Percentiles rank a stretch among this genome's conserved stretches.
Conservation (phyloP, 768 basidiomycete genomes). For the Russula earlei region DNA sequence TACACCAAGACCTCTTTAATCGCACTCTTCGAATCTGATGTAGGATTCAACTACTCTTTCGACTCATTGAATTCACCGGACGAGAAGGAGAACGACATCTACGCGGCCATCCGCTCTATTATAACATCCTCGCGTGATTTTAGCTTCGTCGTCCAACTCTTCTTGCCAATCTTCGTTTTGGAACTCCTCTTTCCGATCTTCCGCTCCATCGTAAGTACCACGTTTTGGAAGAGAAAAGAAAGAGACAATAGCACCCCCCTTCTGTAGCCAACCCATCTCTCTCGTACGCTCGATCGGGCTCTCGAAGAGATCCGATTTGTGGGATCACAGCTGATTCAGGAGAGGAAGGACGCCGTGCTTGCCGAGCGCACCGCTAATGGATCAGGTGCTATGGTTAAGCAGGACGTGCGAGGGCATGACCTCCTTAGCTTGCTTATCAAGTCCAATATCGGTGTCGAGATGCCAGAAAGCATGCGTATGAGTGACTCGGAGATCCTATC, state of each 20-base stretch:
- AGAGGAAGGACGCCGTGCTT: conserved; percentile 37
- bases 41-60: conserved; percentile 35
- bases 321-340: conserved; percentile 37
- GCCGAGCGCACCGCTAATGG: not conserved
- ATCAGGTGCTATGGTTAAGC: conserved; percentile 5
- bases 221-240: not conserved
- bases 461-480: conserved; percentile 22
- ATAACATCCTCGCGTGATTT: conserved; percentile 18
- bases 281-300: conserved; percentile 24
- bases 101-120: conserved; percentile 28
- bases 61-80: conserved; percentile 23
- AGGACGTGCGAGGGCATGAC: conserved; percentile 22
- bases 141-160: conserved; percentile 27
- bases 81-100: conserved; percentile 26
- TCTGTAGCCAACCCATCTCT: conserved; percentile 21
- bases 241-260: not conserved
- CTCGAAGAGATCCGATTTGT: conserved; percentile 39
- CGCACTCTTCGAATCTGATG: not conserved
- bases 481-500: conserved; percentile 27
- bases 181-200: conserved; percentile 31
- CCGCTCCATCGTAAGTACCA: conserved; percentile 30
- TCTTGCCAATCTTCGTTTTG: conserved; percentile 32
- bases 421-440: conserved; percentile 25
- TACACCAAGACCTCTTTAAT: not conserved
- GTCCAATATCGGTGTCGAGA: conserved; percentile 27